Conservation (phyloP, 345 rosid genomes). For the Lagerstroemia speciosa region DNA sequence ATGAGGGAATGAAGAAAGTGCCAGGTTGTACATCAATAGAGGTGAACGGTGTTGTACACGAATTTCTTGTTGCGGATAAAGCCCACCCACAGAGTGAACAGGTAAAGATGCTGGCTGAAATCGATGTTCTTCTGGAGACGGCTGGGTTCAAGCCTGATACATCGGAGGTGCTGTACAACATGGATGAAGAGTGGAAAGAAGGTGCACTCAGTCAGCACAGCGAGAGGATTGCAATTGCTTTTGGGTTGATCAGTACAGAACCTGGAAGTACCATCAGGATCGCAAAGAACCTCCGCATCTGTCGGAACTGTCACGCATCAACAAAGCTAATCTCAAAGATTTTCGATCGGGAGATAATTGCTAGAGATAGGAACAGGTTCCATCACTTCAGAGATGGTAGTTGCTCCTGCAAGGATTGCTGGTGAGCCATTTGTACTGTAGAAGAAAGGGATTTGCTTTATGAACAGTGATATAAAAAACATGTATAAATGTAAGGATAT, state of each 20-base stretch:
- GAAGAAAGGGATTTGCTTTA: neutral
- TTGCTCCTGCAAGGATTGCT: constrained; percentile 71
- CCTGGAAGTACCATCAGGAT: constrained; percentile 68
- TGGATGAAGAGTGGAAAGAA: constrained; percentile 71
- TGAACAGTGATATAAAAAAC: too few species aligned
- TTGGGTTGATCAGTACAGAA: constrained; percentile 67
- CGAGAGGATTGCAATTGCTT: constrained; percentile 72
- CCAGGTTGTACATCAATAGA: constrained; percentile 76
- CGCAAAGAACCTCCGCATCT: constrained; percentile 73
- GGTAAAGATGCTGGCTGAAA: constrained; percentile 60
- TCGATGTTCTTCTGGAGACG: constrained; percentile 38
- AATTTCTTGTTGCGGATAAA: constrained; percentile 68
- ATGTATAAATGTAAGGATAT: neutral
- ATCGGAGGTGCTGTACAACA: constrained; percentile 59
- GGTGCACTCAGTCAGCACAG: constrained; percentile 67
- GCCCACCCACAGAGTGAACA: constrained; percentile 45
- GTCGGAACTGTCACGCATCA: constrained; percentile 65
- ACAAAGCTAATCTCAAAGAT: constrained; percentile 66
- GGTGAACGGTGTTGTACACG: constrained; percentile 57
- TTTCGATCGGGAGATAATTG: constrained; percentile 66
- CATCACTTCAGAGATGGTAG: constrained; percentile 67
- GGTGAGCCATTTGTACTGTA: constrained; percentile 26
- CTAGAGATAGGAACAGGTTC: constrained; percentile 68
- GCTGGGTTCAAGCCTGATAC: constrained; percentile 60
- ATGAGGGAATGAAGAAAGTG: constrained; percentile 57